phyloP scores from a whole-genome alignment of 306 rosid species.

The Fagus crenata region DNA sequence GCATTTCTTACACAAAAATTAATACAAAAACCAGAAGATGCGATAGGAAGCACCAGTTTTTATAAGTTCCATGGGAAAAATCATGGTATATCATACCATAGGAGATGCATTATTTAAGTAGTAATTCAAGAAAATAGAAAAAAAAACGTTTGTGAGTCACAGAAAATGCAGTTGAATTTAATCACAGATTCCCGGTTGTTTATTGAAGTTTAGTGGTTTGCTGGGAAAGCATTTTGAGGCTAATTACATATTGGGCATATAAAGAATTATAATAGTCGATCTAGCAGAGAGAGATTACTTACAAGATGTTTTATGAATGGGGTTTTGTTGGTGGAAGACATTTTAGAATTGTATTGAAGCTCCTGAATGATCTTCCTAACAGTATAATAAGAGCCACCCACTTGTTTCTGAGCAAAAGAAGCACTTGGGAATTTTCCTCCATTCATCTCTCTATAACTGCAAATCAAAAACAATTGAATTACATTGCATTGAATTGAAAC shows the following conservation, averaged over 20 bases:
- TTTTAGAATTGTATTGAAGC: constrained; percentile 42
- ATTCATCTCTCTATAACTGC: constrained; percentile 61
- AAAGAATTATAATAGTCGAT: background rate
- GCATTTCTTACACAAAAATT: background rate
- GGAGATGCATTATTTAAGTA: constrained; percentile 1
- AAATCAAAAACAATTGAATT: background rate
- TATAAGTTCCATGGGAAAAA: background rate
- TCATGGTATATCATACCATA: constrained; percentile 20
- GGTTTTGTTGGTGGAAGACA: constrained; percentile 8
- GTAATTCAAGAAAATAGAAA: background rate
- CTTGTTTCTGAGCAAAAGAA: constrained; percentile 30
- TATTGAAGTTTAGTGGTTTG: background rate
- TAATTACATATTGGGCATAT: background rate
- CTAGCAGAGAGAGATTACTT: too few relatives aligned
- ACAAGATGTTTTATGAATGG: background rate
- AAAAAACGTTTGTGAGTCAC: background rate
- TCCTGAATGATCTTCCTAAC: constrained; percentile 56
- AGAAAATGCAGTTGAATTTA: background rate
- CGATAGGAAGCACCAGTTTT: background rate
- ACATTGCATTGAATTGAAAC: too few relatives aligned
- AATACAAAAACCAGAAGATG: background rate
- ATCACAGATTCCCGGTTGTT: background rate
- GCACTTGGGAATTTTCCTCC: constrained; percentile 54
- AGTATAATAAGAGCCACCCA: constrained; percentile 61
- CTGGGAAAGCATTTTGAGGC: background rate